These are phyloP conservation scores for Chamaecyparis obtusa DNA, from an alignment of 75 land plant genomes.

Conservation along the genomic window DNA sequence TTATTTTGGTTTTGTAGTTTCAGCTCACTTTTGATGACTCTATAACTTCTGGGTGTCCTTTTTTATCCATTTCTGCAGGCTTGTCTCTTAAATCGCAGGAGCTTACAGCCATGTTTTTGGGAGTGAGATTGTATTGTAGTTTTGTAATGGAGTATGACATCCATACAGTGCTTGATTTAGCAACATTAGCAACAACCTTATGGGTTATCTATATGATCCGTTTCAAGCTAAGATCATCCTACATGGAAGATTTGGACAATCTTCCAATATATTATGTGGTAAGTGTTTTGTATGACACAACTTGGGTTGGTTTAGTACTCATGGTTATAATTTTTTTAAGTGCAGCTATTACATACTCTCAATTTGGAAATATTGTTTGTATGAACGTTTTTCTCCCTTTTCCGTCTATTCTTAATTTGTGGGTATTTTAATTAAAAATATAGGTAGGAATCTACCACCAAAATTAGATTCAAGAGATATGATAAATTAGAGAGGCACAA, in stretches of 20 bases:
- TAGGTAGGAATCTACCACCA: background rate
- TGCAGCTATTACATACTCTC: background rate
- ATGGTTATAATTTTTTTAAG: background rate
- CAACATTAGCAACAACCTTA: conserved; percentile 57
- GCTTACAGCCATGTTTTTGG: conserved; percentile 84
- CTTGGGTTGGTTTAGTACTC: background rate
- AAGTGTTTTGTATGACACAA: background rate
- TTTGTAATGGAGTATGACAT: conserved; percentile 79
- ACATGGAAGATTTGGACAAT: conserved; percentile 80
- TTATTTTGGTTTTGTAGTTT: background rate
- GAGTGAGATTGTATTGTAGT: conserved; percentile 77
- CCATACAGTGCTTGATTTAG: conserved; percentile 80
- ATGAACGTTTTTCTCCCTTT: background rate
- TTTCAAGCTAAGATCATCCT: conserved; percentile 73
- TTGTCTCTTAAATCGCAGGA: conserved; percentile 89
- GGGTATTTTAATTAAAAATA: background rate
- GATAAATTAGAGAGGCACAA: background rate
- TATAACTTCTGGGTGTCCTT: background rate
- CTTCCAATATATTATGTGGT: conserved; percentile 65
- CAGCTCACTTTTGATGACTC: background rate
- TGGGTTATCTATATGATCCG: conserved; percentile 97
- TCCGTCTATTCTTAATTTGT: background rate
- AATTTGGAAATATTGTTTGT: background rate
- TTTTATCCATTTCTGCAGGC: conserved; percentile 43
- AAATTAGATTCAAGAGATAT: background rate